Conservation (phyloP, 371 early-diverging fungal species). For the Mucor mucedo region DNA sequence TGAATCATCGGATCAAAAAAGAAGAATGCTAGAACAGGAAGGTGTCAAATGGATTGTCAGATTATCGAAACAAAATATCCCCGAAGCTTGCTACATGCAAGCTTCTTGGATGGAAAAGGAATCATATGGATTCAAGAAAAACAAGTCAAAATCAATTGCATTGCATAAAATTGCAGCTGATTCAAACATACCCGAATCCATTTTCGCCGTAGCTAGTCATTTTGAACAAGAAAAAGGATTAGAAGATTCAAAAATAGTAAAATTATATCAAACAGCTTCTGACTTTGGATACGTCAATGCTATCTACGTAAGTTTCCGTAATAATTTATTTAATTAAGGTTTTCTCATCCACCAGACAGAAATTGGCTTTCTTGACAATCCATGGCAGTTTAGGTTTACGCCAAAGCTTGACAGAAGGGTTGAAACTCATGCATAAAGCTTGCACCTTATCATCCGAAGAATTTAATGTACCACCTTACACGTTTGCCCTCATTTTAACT, state of each 20-base stretch:
- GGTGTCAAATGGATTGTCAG: slow-evolving; percentile 75
- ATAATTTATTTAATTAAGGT: background rate
- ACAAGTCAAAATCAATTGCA: slow-evolving; percentile 48
- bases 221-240: slow-evolving; percentile 61
- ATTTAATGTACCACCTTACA: slow-evolving; percentile 20
- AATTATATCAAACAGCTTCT: slow-evolving; percentile 75
- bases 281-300: slow-evolving; percentile 69
- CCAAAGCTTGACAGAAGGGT: slow-evolving; percentile 18
- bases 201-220: slow-evolving; percentile 30
- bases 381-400: slow-evolving; percentile 17
- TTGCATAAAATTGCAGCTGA: slow-evolving; percentile 42
- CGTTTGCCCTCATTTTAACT: slow-evolving; percentile 17
- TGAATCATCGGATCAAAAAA: slow-evolving; percentile 2
- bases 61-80: slow-evolving; percentile 67
- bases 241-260: slow-evolving; percentile 55
- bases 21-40: slow-evolving; percentile 51
- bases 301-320: slow-evolving; percentile 59
- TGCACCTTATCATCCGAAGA: slow-evolving; percentile 16
- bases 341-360: slow-evolving; percentile 10
- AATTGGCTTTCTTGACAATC: slow-evolving; percentile 20
- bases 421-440: slow-evolving; percentile 19
- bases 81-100: slow-evolving; percentile 72
- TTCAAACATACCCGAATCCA: slow-evolving; percentile 28
- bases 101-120: slow-evolving; percentile 75
- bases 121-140: slow-evolving; percentile 58